Conservation (phyloP, 140 eudicot species). For the Ambrosia hybrid region DNA sequence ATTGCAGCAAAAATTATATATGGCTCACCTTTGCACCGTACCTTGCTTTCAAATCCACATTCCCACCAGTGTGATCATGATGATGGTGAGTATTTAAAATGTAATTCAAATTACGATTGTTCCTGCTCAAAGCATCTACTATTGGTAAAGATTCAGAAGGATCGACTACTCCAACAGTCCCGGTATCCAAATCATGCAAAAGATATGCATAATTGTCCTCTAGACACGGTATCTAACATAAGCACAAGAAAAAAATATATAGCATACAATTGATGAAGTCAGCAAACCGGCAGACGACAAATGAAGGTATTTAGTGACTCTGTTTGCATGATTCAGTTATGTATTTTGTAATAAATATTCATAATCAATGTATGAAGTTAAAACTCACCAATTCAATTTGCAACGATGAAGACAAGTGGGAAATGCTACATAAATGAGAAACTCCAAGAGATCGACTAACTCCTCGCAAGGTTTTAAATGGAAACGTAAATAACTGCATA, state of each 20-base stretch:
- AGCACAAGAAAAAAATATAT: neutral
- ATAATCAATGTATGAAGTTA: neutral
- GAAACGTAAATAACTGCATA: constrained; percentile 68
- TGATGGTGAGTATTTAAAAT: constrained; percentile 93
- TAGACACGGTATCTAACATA: constrained; percentile 82
- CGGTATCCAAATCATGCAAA: constrained; percentile 86
- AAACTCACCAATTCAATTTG: constrained; percentile 82
- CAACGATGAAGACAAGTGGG: constrained; percentile 60
- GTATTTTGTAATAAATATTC: neutral
- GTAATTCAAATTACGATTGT: constrained; percentile 75
- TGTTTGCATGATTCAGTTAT: neutral
- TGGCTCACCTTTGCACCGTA: constrained; percentile 95
- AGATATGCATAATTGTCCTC: constrained; percentile 90
- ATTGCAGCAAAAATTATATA: constrained; percentile 12
- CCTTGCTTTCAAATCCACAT: constrained; percentile 81
- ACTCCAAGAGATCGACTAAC: constrained; percentile 75
- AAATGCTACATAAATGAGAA: constrained; percentile 67
- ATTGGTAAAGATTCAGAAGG: constrained; percentile 91
- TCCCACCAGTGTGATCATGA: constrained; percentile 95
- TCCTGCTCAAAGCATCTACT: constrained; percentile 70
- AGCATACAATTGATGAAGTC: neutral
- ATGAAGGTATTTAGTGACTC: neutral
- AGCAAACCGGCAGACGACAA: neutral
- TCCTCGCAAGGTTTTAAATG: constrained; percentile 77
- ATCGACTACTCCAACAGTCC: constrained; percentile 97